These are phyloP conservation scores for Pittosporum tobira DNA, from an alignment of 129 eudicot genomes.

Conservation along the genomic window DNA sequence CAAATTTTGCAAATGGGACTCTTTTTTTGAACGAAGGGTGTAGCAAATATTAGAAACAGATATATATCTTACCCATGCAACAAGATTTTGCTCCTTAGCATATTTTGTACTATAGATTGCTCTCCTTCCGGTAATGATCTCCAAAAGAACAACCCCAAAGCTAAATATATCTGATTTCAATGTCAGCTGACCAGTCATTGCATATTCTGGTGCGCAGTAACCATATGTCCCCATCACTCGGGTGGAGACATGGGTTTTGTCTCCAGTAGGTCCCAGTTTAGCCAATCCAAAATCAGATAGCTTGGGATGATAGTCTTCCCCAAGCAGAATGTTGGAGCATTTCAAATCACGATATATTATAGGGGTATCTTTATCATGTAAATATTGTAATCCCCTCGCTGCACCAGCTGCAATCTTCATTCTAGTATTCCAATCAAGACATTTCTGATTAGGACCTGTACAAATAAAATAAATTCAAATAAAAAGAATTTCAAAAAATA, in stretches of 20 bases:
- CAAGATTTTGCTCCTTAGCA: conserved; percentile 59
- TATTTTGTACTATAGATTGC: conserved; percentile 54
- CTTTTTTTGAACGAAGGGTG: no score
- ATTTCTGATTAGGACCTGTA: conserved; percentile 28
- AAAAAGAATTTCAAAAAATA: not conserved
- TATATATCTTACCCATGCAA: conserved; percentile 57
- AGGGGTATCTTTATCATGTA: conserved; percentile 68
- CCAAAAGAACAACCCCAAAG: conserved; percentile 95
- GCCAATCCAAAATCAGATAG: conserved; percentile 94
- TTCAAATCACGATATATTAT: conserved; percentile 86
- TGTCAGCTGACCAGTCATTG: conserved; percentile 92
- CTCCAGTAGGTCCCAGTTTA: conserved; percentile 89
- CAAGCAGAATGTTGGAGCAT: conserved; percentile 75
- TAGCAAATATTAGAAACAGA: not conserved
- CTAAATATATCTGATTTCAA: conserved; percentile 84
- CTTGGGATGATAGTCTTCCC: conserved; percentile 68
- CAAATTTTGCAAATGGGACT: no score
- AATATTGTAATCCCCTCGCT: conserved; percentile 69
- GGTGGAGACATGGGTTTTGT: conserved; percentile 87
- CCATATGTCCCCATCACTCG: conserved; percentile 98
- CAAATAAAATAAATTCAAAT: not conserved
- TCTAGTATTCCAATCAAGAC: conserved; percentile 70
- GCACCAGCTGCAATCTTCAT: conserved; percentile 90
- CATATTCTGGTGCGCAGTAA: conserved; percentile 95
- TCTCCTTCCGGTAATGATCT: conserved; percentile 70